Evolutionary conservation across 345 rosid species (phyloP), one percentile per base, ranked within the genome.

Genomic region (Kernera saxatilis): DNA sequence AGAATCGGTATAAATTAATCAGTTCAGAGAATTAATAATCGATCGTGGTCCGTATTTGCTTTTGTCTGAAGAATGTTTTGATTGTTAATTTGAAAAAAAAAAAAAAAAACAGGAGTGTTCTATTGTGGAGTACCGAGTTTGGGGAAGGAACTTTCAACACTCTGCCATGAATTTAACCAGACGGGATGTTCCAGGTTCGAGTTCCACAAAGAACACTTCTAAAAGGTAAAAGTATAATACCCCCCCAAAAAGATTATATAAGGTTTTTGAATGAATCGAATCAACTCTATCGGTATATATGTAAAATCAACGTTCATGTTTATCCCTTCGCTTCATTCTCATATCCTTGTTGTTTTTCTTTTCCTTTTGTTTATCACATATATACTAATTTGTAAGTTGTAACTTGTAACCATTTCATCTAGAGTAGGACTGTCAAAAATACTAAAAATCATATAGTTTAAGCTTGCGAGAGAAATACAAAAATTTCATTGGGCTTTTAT

Each of bases 131-230:
- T 6, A 57, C 33, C 68, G n/a, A 71, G 49, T 32, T 71, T 76
- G 37, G 76, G 76, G 12, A 70, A 76, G 27, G 80, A 76, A 49
- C 71, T 76, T 7, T 40, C 67, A 22, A 63, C 22, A 48, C 46
- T 76, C 32, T 76, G 80, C 70, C 66, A 70, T 18, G 61, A 48
- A 5, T 76, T 70, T 64, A 76, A 76, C 46, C 68, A 71, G 25
- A 76, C 66, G 13, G 80, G 76, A 46, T 4, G 61, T 49, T 64
- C 72, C 12, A 76, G 26, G 63, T 76, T 76, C 33, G 72, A 76
- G 8, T 71, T 76, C 23, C 80, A 70, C 56, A 76, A 76, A 51
- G 80, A 76, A 65, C 80, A 64, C 0, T 76, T 71, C 10, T 76
- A 48, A 45, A 58, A 22, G 62, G 39, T 52, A 30, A 25, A 57